A percentile compares a stretch with the other conserved stretches of the same genome.
phyloP scores from a whole-genome alignment of 2,329 filamentous ascomycete genomes.

The Fusarium virguliforme region DNA sequence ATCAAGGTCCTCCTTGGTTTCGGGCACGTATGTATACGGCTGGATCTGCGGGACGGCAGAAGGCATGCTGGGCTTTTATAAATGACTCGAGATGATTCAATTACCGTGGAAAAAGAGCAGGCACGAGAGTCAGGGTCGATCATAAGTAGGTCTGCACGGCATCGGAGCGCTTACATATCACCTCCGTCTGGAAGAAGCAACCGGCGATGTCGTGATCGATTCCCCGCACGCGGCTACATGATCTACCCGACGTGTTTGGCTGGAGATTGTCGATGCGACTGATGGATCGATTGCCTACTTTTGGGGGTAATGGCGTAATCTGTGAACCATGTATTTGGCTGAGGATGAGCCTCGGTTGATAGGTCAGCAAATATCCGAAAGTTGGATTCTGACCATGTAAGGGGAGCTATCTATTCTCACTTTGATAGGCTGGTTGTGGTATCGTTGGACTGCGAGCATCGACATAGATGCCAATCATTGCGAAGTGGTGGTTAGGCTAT shows the following conservation, averaged over 20 bases:
- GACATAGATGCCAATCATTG: too few relatives aligned
- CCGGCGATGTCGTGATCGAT: constrained; percentile 14
- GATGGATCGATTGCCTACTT: constrained; percentile 1
- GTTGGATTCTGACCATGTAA: not conserved
- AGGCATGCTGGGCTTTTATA: constrained; percentile 49
- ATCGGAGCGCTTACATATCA: constrained; percentile 10
- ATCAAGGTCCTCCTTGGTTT: constrained; percentile 57
- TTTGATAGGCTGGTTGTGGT: not conserved
- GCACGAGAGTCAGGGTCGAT: not conserved
- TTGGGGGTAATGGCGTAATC: constrained; percentile 13
- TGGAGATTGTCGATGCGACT: not conserved
- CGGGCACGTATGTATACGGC: constrained; percentile 57
- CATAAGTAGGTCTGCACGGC: not conserved
- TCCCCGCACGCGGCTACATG: constrained; percentile 15
- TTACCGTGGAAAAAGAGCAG: not conserved
- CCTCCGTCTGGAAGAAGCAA: constrained; percentile 23
- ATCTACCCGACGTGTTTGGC: constrained; percentile 1
- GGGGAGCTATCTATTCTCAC: not conserved
- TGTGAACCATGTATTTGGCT: not conserved
- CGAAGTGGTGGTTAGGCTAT: too few relatives aligned
- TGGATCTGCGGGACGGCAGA: constrained; percentile 53
- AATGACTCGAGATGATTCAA: not conserved
- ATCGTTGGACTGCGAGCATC: too few relatives aligned
- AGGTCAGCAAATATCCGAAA: not conserved
- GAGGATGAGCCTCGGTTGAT: not conserved